phyloP scores from a whole-genome alignment of 371 early-diverging fungal genomes.

The Syncephalastrum contaminatum region DNA sequence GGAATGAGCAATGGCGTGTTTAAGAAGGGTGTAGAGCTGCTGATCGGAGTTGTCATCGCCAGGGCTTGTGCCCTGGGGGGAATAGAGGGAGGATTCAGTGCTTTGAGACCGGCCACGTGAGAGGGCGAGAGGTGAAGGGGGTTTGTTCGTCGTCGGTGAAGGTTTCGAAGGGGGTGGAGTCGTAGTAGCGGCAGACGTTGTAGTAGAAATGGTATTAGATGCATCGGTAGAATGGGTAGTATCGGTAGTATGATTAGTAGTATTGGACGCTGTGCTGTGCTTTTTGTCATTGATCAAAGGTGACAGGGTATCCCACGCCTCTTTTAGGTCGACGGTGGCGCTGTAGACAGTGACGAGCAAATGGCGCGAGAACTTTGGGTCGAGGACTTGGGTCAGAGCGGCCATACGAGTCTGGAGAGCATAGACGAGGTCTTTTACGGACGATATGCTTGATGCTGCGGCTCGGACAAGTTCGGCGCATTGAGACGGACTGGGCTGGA shows the following conservation, averaged over 20 bases:
- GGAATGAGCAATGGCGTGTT: slow-evolving; percentile 33
- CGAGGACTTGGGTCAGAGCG: slow-evolving; percentile 29
- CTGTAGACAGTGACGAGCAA: slow-evolving; percentile 47
- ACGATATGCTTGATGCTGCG: slow-evolving; percentile 14
- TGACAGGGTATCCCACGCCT: slow-evolving; percentile 46
- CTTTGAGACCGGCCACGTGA: slow-evolving; percentile 10
- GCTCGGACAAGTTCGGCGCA: slow-evolving; percentile 15
- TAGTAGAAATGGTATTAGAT: slow-evolving; percentile 2
- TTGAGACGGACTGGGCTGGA: neutral
- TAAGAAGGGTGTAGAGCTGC: slow-evolving; percentile 33
- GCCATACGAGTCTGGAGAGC: slow-evolving; percentile 25
- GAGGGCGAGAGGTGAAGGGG: neutral
- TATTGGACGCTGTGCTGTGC: slow-evolving; percentile 6
- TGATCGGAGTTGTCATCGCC: slow-evolving; percentile 20
- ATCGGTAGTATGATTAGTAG: neutral
- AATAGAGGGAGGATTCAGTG: neutral
- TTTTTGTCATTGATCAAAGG: slow-evolving; percentile 5
- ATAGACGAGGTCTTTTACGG: slow-evolving; percentile 28
- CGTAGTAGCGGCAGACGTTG: slow-evolving; percentile 8
- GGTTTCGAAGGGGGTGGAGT: neutral
- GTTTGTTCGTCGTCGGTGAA: neutral
- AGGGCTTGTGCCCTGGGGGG: neutral
- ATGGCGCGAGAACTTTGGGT: slow-evolving; percentile 45
- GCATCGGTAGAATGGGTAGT: neutral
- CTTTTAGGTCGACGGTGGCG: slow-evolving; percentile 51